phyloP scores from a whole-genome alignment of 805 yeast species.

The Saccharomycopsis olivae region DNA sequence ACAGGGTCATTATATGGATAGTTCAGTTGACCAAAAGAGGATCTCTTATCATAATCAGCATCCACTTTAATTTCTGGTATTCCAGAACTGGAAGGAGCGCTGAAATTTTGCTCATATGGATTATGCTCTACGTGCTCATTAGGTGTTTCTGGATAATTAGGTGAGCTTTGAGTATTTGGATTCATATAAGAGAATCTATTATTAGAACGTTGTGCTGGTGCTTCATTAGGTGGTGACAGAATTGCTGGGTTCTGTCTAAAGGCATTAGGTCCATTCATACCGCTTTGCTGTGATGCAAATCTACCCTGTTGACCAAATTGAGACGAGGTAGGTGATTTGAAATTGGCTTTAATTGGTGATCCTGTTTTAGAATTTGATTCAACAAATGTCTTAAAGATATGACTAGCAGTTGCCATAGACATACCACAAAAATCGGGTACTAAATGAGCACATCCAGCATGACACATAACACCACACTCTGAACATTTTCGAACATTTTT shows the following conservation, averaged over 20 bases:
- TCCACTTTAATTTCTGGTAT: slow-evolving; percentile 12
- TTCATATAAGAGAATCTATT: neutral
- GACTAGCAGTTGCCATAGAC: slow-evolving; percentile 94
- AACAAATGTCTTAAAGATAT: slow-evolving; percentile 74
- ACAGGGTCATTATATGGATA: neutral
- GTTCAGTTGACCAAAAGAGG: slow-evolving; percentile 3
- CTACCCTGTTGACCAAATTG: neutral
- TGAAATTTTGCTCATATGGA: too few relatives aligned
- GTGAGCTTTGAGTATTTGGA: neutral
- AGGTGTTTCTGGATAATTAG: neutral
- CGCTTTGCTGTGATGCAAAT: neutral
- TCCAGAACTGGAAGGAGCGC: neutral
- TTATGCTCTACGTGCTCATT: neutral
- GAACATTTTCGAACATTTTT: slow-evolving; percentile 87
- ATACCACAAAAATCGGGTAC: slow-evolving; percentile 99
- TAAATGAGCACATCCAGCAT: slow-evolving; percentile 80
- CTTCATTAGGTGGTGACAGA: neutral
- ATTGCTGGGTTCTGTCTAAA: neutral
- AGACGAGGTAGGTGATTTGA: neutral
- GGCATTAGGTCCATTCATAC: neutral
- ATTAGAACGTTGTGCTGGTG: neutral
- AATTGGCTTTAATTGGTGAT: slow-evolving; percentile 1
- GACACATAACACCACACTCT: slow-evolving; percentile 93
- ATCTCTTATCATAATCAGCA: slow-evolving; percentile 6
- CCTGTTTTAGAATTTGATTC: slow-evolving; percentile 37